These are phyloP conservation scores for Phragmites australis DNA, from an alignment of 176 grass and related monocot species.

Conservation along the genomic window DNA sequence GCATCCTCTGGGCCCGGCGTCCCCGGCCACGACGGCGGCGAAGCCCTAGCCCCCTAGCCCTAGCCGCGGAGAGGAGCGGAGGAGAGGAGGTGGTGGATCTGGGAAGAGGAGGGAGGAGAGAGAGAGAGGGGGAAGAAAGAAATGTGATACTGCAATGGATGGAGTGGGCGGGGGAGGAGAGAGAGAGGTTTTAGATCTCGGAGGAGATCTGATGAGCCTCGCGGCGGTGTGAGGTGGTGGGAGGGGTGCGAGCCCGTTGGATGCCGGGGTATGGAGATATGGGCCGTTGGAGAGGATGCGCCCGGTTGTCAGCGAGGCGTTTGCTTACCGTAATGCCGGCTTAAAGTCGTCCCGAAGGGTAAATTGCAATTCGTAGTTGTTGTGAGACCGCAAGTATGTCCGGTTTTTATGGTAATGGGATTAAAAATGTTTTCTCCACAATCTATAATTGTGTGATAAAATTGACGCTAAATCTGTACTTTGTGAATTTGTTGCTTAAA, in stretches of 20 bases:
- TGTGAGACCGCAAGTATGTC: too few species aligned
- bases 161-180: neutral
- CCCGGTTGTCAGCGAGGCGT: neutral
- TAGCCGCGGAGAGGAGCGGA: conserved; percentile 21
- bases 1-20: conserved; percentile 59
- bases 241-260: neutral
- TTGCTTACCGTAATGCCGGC: neutral
- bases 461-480: too few species aligned
- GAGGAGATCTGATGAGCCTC: conserved; percentile 6
- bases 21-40: conserved; percentile 16
- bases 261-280: neutral
- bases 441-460: too few species aligned
- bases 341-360: neutral
- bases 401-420: too few species aligned
- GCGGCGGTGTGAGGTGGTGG: conserved; percentile 2
- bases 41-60: conserved; percentile 9
- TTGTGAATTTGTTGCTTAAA: too few species aligned
- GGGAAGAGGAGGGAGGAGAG: neutral
- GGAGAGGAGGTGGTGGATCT: conserved; percentile 41
- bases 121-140: neutral
- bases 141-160: neutral
- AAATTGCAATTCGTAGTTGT: too few species aligned
- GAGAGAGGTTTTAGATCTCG: conserved; percentile 7
- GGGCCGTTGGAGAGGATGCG: neutral
- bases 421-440: too few species aligned